Conservation (phyloP, 257 asterid species). For the Haberlea rhodopensis region DNA sequence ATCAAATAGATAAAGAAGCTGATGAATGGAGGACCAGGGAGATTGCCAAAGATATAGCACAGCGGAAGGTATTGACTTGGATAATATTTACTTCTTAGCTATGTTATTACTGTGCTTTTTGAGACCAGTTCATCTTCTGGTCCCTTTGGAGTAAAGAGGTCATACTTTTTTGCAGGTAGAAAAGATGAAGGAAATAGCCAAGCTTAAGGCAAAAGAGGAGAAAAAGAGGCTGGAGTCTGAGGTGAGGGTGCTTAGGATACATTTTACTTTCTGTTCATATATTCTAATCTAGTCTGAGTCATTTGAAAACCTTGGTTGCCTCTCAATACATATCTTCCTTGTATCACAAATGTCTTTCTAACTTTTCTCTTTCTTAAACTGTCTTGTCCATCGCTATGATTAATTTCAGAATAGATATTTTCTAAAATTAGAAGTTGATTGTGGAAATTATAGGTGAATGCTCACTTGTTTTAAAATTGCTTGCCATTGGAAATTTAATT, state of each 20-base stretch:
- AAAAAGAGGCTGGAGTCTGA: too few relatives aligned
- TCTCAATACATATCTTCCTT: constrained; percentile 1
- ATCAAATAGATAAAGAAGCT: too few relatives aligned
- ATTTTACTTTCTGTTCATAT: neutral
- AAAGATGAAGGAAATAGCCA: too few relatives aligned
- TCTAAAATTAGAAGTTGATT: neutral
- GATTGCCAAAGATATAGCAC: constrained; percentile 82
- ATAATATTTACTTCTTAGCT: neutral
- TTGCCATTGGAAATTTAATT: too few relatives aligned
- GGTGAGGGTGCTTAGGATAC: constrained; percentile 26
- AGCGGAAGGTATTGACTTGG: constrained; percentile 55
- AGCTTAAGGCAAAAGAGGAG: too few relatives aligned
- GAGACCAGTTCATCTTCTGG: constrained; percentile 5
- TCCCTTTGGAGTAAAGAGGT: constrained; percentile 22
- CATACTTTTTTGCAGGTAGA: constrained; percentile 55
- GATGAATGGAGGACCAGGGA: constrained; percentile 91
- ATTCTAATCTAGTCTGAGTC: constrained; percentile 11
- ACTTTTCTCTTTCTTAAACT: neutral
- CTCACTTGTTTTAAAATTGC: too few relatives aligned
- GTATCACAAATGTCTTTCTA: constrained; percentile 5
- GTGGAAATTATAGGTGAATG: too few relatives aligned
- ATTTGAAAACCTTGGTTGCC: constrained; percentile 3
- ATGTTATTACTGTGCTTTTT: constrained; percentile 9
- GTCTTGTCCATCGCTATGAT: neutral
- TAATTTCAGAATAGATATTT: neutral